phyloP scores from a whole-genome alignment of 108 stramenopile genomes.

The Conticribra guillardii region DNA sequence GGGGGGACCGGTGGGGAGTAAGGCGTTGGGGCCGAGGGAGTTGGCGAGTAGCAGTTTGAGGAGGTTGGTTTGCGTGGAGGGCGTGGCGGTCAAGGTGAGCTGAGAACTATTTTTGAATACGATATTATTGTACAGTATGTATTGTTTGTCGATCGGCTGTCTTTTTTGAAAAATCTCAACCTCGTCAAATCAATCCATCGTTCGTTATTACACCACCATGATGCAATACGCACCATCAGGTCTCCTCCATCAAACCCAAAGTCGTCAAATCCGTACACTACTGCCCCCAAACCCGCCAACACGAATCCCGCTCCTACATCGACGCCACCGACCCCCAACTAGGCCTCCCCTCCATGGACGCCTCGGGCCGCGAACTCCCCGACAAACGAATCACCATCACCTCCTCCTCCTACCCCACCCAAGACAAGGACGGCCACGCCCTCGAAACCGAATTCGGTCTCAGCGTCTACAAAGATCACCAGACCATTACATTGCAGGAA shows the following conservation, averaged over 20 bases:
- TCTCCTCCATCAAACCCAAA: constrained; percentile 96
- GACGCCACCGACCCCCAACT: constrained; percentile 97
- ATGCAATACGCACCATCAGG: constrained; percentile 29
- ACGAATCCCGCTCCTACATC: constrained; percentile 85
- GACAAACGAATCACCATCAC: constrained; percentile 83
- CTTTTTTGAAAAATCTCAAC: no score
- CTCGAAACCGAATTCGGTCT: constrained; percentile 98
- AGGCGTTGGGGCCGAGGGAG: constrained; percentile 71
- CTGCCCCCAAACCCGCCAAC: constrained; percentile 88
- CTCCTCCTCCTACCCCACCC: constrained; percentile 87
- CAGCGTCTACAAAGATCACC: constrained; percentile 95
- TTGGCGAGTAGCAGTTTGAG: constrained; percentile 69
- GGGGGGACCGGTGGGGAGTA: constrained; percentile 65
- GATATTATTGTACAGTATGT: no score
- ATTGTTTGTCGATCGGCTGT: no score
- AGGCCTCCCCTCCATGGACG: constrained; percentile 79
- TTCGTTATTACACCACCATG: not conserved
- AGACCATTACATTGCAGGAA: constrained; percentile 96
- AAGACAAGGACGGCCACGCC: constrained; percentile 89
- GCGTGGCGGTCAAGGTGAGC: constrained; percentile 92
- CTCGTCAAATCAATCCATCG: no score
- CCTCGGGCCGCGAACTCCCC: constrained; percentile 72
- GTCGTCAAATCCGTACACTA: constrained; percentile 96
- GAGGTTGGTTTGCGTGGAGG: constrained; percentile 96
- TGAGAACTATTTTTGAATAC: not conserved